These are phyloP conservation scores for Euphrasia arctica DNA, from an alignment of 305 asterid species.

Conservation along the genomic window DNA sequence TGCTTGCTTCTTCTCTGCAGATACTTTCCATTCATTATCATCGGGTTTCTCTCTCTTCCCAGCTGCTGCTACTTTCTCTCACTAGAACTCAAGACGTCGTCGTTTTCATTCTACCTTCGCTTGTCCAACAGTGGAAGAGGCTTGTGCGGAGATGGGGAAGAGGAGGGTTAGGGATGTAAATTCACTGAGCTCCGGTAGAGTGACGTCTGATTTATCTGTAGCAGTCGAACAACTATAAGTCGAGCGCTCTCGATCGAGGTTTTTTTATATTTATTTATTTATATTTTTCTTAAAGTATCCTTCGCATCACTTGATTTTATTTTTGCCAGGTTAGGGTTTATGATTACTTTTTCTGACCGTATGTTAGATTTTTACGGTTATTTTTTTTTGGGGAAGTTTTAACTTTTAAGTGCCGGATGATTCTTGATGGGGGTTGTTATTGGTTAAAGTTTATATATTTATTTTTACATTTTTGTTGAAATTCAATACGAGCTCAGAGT, in stretches of 20 bases:
- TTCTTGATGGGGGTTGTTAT: no score
- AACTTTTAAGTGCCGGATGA: background rate
- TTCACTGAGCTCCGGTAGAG: background rate
- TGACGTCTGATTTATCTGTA: background rate
- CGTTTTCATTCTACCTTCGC: no score
- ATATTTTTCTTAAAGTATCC: background rate
- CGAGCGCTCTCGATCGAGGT: slow-evolving; percentile 1
- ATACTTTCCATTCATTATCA: background rate
- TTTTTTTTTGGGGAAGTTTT: background rate
- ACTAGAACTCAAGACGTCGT: no score
- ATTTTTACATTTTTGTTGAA: background rate
- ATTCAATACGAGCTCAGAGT: background rate
- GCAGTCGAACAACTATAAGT: background rate
- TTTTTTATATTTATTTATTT: background rate
- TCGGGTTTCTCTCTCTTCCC: no score
- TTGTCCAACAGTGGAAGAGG: no score
- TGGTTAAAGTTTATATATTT: no score
- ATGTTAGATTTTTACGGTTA: background rate
- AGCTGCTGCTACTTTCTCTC: no score
- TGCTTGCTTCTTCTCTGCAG: background rate
- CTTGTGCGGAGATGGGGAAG: background rate
- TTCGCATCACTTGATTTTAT: background rate
- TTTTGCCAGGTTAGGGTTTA: background rate
- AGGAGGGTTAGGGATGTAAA: background rate
- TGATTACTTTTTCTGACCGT: background rate